phyloP scores from a whole-genome alignment of 139 green algal species.

The Coccomyxa sp. region DNA sequence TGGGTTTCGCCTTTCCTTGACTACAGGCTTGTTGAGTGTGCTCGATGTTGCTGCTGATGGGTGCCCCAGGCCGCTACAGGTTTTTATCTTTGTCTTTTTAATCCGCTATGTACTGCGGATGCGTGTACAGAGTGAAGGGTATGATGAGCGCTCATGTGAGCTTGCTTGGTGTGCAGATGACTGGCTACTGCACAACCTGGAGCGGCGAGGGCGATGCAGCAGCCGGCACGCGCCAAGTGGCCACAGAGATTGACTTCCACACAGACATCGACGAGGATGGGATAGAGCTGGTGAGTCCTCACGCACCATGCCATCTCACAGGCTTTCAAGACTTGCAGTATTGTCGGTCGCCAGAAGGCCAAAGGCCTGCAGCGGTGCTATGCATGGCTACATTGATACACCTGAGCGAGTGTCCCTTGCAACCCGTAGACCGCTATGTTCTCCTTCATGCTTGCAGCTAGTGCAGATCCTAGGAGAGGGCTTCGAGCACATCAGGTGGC shows the following conservation, averaged over 20 bases:
- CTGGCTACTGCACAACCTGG: constrained; percentile 35
- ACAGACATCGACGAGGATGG: constrained; percentile 57
- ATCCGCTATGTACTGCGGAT: too few species aligned
- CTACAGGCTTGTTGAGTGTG: too few species aligned
- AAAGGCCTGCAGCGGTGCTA: too few species aligned
- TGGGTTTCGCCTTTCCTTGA: too few species aligned
- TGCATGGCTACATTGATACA: too few species aligned
- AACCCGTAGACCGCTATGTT: background rate
- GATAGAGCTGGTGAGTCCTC: background rate
- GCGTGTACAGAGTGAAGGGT: too few species aligned
- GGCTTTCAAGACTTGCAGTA: background rate
- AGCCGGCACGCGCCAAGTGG: constrained; percentile 20
- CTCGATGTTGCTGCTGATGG: too few species aligned
- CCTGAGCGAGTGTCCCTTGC: too few species aligned
- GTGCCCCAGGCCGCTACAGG: too few species aligned
- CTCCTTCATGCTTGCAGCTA: background rate
- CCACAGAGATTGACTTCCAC: constrained; percentile 76
- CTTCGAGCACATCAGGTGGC: background rate
- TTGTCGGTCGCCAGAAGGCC: background rate
- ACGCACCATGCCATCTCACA: background rate
- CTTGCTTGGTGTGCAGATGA: background rate
- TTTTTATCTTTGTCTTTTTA: too few species aligned
- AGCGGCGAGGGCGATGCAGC: constrained; percentile 35
- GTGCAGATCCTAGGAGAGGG: background rate
- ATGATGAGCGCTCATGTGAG: too few species aligned